Evolutionary conservation across 192 early-diverging fungal species (phyloP).

Genomic region (Podila minutissima): DNA sequence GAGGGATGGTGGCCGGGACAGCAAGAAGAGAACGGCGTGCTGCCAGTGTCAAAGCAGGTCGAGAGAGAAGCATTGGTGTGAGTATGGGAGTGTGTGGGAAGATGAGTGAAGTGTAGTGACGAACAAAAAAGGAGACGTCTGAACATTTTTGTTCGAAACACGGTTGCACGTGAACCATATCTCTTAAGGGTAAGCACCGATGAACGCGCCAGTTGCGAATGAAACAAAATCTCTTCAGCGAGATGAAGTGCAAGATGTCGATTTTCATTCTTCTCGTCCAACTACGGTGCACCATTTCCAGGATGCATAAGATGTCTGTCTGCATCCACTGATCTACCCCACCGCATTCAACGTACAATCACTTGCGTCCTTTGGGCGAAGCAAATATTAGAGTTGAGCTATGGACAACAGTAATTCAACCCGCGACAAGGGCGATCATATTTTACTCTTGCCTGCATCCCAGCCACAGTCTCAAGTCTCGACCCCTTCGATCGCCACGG

Average conservation of each 20-base stretch:
- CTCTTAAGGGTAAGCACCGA: too few relatives aligned
- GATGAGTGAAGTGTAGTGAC: not conserved
- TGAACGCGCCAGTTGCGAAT: too few relatives aligned
- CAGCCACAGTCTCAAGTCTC: slow-evolving; percentile 5
- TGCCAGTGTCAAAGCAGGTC: slow-evolving; percentile 21
- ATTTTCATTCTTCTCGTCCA: too few relatives aligned
- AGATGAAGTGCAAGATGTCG: too few relatives aligned
- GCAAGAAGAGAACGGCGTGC: slow-evolving; percentile 25
- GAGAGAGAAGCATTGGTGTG: not conserved
- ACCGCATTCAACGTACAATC: not conserved
- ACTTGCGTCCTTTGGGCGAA: not conserved
- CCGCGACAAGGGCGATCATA: not conserved
- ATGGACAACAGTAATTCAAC: not conserved
- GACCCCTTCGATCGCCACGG: slow-evolving; percentile 1
- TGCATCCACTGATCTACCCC: not conserved
- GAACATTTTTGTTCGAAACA: too few relatives aligned
- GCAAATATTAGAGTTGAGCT: not conserved
- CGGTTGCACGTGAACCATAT: too few relatives aligned
- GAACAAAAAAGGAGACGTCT: too few relatives aligned
- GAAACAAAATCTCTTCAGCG: too few relatives aligned
- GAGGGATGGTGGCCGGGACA: slow-evolving; percentile 13
- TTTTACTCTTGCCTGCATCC: slow-evolving; percentile 15
- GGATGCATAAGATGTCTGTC: too few relatives aligned
- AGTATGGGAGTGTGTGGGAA: too few relatives aligned
- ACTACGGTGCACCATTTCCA: too few relatives aligned